These are phyloP conservation scores for Yarrowia sp. DNA, from an alignment of 805 yeast genomes.

Conservation along the genomic window DNA sequence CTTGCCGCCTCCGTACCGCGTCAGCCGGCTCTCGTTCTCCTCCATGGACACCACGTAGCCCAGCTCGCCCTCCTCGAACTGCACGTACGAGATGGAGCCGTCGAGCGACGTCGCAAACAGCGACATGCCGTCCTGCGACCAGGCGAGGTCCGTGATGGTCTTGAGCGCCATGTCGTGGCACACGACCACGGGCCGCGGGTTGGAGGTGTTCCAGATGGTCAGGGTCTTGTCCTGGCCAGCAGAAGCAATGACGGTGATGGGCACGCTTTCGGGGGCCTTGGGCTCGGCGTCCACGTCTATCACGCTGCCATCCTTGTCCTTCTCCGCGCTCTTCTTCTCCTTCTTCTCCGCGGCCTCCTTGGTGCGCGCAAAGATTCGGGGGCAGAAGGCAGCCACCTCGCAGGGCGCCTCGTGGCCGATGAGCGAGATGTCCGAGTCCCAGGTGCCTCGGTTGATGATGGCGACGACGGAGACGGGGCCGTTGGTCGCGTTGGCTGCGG, in stretches of 20 bases:
- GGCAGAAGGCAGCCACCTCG: constrained; percentile 59
- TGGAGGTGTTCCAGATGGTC: constrained; percentile 82
- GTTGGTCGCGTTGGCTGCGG: constrained; percentile 65
- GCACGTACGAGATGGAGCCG: constrained; percentile 69
- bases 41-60: constrained; percentile 58
- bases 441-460: constrained; percentile 59
- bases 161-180: constrained; percentile 72
- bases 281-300: constrained; percentile 35
- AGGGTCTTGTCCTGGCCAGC: constrained; percentile 92
- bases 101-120: constrained; percentile 80
- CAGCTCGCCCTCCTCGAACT: constrained; percentile 53
- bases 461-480: constrained; percentile 65
- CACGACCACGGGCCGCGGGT: constrained; percentile 73
- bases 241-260: constrained; percentile 78
- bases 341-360: constrained; percentile 11
- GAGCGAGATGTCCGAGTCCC: constrained; percentile 62
- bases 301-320: constrained; percentile 23
- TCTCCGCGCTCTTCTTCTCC: constrained; percentile 1
- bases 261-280: constrained; percentile 36
- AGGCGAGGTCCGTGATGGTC: constrained; percentile 81
- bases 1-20: constrained; percentile 83
- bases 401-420: constrained; percentile 71
- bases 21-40: constrained; percentile 64
- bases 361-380: constrained; percentile 39
- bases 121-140: constrained; percentile 79